Base-by-base conservation (phyloP, 1,284 basidiomycete genomes). In the Apiotrichum montevideense region DNA sequence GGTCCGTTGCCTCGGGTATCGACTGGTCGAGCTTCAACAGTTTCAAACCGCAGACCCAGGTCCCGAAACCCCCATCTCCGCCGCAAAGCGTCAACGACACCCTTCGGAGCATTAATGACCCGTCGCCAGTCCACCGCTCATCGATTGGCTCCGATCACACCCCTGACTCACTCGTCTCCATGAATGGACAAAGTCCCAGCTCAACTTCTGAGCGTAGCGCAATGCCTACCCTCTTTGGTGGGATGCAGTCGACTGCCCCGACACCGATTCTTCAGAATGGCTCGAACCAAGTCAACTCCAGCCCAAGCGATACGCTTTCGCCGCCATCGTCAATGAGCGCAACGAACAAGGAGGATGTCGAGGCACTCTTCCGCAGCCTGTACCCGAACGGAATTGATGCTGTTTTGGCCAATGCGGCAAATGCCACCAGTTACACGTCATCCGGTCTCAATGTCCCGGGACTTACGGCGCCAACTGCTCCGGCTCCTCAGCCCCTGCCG, bases 311-410 rank as follows among this genome's bases (percentile, higher is more conserved):
- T 45, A 34, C 50, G 6, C 45, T 56, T 6, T 56, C 56, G 10
- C 14, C 58, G 3, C 57, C 61, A 3, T 55, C 50, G n/a, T 59
- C 61, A n/a, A 45, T 57, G 8, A 51, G 46, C 6, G 56, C 50
- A 6, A 55, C 57, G 29, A 63, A 52, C 56, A 63, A 57, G 51
- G 58, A 59, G 8, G 73, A 74, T 32, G 61, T 73, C 32, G 69
- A 72, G 34, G 73, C 73, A 0, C 56, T 74, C 10, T 73, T 72
- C 70, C 68, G 69, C 11, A 72, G 69, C 56, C 62, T 73, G 32
- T 70, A 74, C 58, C 70, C 69, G 1, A 63, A 68, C 42, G 71
- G 67, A 37, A 45, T 57, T n/a, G 59, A 61, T 42, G 46, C 46
- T 3, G 53, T 61, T 7, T 54, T 61, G 14, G 51, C 56, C 13